A percentile compares a stretch with the other conserved stretches of the same genome.
These are phyloP conservation scores for Ilyonectria robusta DNA, from an alignment of 2,329 filamentous ascomycete genomes.

Conservation along the genomic window DNA sequence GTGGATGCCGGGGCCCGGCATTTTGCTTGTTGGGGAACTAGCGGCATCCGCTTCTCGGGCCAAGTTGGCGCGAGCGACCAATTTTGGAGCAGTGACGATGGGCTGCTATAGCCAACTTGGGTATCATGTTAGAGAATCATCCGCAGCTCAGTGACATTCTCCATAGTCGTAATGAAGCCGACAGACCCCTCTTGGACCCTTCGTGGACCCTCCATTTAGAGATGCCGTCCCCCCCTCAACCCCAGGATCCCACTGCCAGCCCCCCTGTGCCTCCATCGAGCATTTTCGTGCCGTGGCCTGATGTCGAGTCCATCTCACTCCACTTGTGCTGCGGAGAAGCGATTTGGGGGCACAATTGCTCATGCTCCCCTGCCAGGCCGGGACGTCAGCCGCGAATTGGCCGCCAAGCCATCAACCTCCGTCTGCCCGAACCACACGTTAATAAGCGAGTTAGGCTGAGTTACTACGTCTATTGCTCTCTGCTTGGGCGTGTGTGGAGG, in stretches of 20 bases:
- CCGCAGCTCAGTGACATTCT: neutral
- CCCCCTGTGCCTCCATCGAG: neutral
- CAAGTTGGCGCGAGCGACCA: neutral
- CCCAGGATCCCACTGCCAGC: neutral
- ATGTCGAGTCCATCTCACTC: slow-evolving; percentile 25
- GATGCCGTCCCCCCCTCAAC: neutral
- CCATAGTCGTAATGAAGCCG: neutral
- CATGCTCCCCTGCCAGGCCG: neutral
- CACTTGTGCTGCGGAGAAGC: slow-evolving; percentile 23
- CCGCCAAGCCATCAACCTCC: slow-evolving; percentile 23
- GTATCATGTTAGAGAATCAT: neutral
- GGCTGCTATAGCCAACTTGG: neutral
- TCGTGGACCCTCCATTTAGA: neutral
- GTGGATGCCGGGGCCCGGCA: slow-evolving; percentile 24
- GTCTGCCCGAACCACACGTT: slow-evolving; percentile 28
- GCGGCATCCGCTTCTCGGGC: neutral
- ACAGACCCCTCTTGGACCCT: neutral
- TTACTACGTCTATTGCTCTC: too few relatives aligned
- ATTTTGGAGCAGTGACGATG: neutral
- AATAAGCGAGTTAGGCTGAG: too few relatives aligned
- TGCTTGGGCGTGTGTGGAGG: too few relatives aligned
- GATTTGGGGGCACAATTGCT: slow-evolving; percentile 15
- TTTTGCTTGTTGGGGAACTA: slow-evolving; percentile 12
- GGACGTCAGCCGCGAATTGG: slow-evolving; percentile 3
- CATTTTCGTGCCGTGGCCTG: slow-evolving; percentile 26